phyloP scores from a whole-genome alignment of 1,284 basidiomycete genomes.

The Mycosarcoma maydis region DNA sequence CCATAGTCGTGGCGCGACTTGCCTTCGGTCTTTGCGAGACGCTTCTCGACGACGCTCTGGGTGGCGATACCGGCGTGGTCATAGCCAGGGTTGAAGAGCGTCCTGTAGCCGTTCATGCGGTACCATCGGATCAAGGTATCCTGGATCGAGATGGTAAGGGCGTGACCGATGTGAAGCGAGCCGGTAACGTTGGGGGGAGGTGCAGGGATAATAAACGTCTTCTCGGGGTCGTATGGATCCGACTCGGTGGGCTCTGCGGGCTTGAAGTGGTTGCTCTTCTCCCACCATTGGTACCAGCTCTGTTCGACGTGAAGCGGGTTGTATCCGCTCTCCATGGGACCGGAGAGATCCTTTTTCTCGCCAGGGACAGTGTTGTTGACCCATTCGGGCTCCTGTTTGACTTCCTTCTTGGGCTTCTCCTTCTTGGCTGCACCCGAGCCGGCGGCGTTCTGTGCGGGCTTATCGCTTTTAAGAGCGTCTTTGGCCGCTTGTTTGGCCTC shows the following conservation, averaged over 20 bases:
- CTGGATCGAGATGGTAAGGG: slow-evolving; percentile 90
- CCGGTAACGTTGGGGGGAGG: slow-evolving; percentile 99
- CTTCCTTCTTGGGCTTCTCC: slow-evolving; percentile 65
- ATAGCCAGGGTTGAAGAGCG: slow-evolving; percentile 91
- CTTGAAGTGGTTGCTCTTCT: slow-evolving; percentile 86
- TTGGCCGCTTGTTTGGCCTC: slow-evolving; percentile 59
- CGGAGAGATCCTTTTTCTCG: slow-evolving; percentile 74
- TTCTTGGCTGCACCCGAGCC: slow-evolving; percentile 55
- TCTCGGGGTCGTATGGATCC: slow-evolving; percentile 63
- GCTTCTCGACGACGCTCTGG: slow-evolving; percentile 96
- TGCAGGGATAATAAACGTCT: slow-evolving; percentile 83
- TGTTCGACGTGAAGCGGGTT: slow-evolving; percentile 95
- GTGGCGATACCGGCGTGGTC: slow-evolving; percentile 99
- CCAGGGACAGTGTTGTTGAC: slow-evolving; percentile 61
- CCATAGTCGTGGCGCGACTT: slow-evolving; percentile 92
- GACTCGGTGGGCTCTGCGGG: slow-evolving; percentile 70
- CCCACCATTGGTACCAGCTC: slow-evolving; percentile 99
- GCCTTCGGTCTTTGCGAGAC: slow-evolving; percentile 83
- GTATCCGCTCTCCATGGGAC: slow-evolving; percentile 88
- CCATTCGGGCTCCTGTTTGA: slow-evolving; percentile 62
- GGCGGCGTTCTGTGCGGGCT: slow-evolving; percentile 30
- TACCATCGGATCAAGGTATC: slow-evolving; percentile 72
- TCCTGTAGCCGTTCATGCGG: slow-evolving; percentile 88
- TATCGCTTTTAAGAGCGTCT: slow-evolving; percentile 61
- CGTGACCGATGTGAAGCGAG: slow-evolving; percentile 94